Evolutionary conservation across 495 filamentous ascomycete genomes (phyloP), one percentile per base, ranked within the genome.

Genomic region (Hypoxylon lienhwacheense): DNA sequence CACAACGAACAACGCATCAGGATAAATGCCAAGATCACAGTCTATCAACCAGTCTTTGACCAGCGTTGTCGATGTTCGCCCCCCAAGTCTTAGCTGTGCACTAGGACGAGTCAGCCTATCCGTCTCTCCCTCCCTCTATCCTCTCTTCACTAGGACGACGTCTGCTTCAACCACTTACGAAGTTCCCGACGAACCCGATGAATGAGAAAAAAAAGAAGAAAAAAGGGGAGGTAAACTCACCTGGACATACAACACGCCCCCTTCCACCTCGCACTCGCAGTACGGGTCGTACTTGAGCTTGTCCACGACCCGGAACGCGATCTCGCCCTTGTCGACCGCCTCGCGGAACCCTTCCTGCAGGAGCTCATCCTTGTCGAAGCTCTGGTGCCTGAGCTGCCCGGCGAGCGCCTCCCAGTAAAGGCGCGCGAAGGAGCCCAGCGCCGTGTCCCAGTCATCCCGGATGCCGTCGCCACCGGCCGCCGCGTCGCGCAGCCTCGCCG

Each of bases 321-420:
- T 59, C 53, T 73, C 67, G 16, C 58, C 65, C 39, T 65, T 71
- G 7, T 65, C 55, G 16, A 76, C 70, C 11, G 61, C 70, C 47
- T 77, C 76, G 15, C 70, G 59, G 44, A 79, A 66, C 5, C 72
- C 76, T 60, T 78, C 75, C 21, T 64, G 66, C n/a, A 77, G 46
- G 54, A 76, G 34, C 1, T 78, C 75, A 55, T 80, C 77, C 24
- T 71, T 69, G 34, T 66, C 70, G 34, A 80, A 74, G 48, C 77
- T 74, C 45, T 69, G 63, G 11, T 43, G 58, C 31, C 59, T 41
- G 14, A 59, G 51, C 49, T 74, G 70, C 40, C 57, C 61, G n/a
- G 55, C 39, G 16, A 73, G 56, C 6, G 61, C 68, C 43, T 75
- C 70, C 53, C 70, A 77, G 59, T 78, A 78, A 12, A 53, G 49